phyloP scores from a whole-genome alignment of 2,329 filamentous ascomycete genomes.

The Penicillium sp. region DNA sequence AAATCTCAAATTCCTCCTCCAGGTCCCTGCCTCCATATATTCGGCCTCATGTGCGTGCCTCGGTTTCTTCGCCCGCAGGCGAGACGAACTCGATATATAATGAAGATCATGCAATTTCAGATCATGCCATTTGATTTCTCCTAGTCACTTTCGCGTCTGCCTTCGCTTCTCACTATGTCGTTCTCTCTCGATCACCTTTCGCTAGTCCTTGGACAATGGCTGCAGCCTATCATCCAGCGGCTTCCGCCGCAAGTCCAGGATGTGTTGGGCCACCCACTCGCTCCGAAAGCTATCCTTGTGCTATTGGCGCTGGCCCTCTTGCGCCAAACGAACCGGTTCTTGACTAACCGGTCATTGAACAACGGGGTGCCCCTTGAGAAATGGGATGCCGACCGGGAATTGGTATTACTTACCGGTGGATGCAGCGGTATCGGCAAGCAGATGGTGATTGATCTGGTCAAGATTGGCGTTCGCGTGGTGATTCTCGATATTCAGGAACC shows the following conservation, averaged over 20 bases:
- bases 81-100: conserved; percentile 2
- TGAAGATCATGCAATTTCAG: background rate
- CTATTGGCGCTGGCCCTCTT: conserved; percentile 32
- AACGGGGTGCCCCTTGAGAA: conserved; percentile 34
- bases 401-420: conserved; percentile 44
- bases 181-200: conserved; percentile 22
- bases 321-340: conserved; percentile 33
- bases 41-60: conserved; percentile 7
- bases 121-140: conserved; percentile 2
- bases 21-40: background rate
- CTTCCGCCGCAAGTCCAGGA: conserved; percentile 36
- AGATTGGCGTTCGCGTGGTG: conserved; percentile 37
- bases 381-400: conserved; percentile 35
- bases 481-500: conserved; percentile 46
- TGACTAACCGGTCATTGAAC: conserved; percentile 37
- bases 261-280: conserved; percentile 32
- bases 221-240: conserved; percentile 28
- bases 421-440: conserved; percentile 46
- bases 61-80: background rate
- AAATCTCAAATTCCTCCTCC: conserved; percentile 10
- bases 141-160: background rate
- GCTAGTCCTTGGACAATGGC: conserved; percentile 31
- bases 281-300: conserved; percentile 32
- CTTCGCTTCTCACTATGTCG: conserved; percentile 22
- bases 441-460: conserved; percentile 38